These are phyloP conservation scores for Fusarium sp. DNA, from an alignment of 2,329 filamentous ascomycete genomes.

Conservation along the genomic window DNA sequence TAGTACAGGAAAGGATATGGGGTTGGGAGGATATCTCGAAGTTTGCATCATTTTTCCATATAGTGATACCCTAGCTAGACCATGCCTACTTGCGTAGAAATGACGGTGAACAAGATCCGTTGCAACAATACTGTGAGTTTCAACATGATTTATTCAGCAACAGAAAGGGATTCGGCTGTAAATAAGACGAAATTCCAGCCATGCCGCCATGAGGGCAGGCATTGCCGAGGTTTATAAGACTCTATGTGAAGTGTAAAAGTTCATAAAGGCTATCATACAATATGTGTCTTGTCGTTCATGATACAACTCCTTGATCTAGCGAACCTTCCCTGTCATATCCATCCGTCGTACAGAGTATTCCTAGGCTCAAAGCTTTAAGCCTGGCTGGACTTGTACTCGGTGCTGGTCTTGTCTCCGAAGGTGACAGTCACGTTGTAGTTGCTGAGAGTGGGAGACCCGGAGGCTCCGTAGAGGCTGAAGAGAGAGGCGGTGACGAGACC, in stretches of 20 bases:
- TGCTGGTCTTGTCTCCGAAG: constrained; percentile 43
- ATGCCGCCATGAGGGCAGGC: not conserved
- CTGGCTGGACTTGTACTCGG: constrained; percentile 37
- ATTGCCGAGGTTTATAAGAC: not conserved
- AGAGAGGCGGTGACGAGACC: constrained; percentile 48
- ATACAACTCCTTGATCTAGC: not conserved
- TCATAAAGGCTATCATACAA: not conserved
- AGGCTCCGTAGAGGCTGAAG: constrained; percentile 51
- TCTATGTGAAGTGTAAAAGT: not conserved
- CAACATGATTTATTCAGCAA: too few species aligned
- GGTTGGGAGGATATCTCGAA: constrained; percentile 19
- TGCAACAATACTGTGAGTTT: too few species aligned
- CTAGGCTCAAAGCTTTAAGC: not conserved
- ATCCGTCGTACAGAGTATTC: too few species aligned
- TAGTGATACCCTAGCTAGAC: constrained; percentile 48
- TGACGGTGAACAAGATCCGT: not conserved
- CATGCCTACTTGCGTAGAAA: constrained; percentile 6
- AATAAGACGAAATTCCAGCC: too few species aligned
- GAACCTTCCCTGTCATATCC: not conserved
- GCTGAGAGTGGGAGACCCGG: constrained; percentile 35
- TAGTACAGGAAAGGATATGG: constrained; percentile 17
- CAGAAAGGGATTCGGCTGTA: too few species aligned
- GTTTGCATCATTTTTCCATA: constrained; percentile 33
- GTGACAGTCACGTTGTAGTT: constrained; percentile 48
- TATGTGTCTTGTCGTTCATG: not conserved